These are phyloP conservation scores for Curvularia eragrostidis DNA, from an alignment of 2,329 filamentous ascomycete genomes.

Conservation along the genomic window DNA sequence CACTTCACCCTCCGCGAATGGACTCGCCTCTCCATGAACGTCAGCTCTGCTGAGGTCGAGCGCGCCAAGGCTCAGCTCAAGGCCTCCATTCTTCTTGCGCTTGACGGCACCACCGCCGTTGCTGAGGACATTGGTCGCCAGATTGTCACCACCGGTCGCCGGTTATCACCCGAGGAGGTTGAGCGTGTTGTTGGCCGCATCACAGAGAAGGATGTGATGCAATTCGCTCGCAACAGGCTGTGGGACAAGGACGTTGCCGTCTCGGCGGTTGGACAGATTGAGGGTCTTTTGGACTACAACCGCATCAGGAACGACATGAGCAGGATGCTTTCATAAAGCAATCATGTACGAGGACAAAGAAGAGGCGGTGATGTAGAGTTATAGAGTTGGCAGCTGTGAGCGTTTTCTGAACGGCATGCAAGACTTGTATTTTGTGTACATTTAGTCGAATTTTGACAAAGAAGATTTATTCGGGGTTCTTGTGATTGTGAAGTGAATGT, in stretches of 20 bases:
- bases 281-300: conserved; percentile 80
- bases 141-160: conserved; percentile 94
- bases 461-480: conserved; percentile 31
- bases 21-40: conserved; percentile 90
- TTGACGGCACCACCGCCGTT: conserved; percentile 95
- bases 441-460: conserved; percentile 40
- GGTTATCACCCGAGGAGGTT: conserved; percentile 90
- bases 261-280: conserved; percentile 90
- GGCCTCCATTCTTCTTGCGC: conserved; percentile 94
- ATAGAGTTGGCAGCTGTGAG: conserved; percentile 22
- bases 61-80: conserved; percentile 99
- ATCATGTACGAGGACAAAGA: not conserved
- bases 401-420: conserved; percentile 12
- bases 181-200: conserved; percentile 89
- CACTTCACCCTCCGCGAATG: conserved; percentile 99
- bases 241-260: conserved; percentile 98
- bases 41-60: conserved; percentile 90
- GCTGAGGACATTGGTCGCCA: conserved; percentile 99
- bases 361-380: conserved; percentile 16
- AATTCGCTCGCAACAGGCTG: conserved; percentile 90
- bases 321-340: conserved; percentile 64
- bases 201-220: conserved; percentile 95
- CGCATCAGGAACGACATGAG: conserved; percentile 84
- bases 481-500: not conserved
- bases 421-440: conserved; percentile 46